A percentile compares a stretch with the other conserved stretches of the same genome.
Conservation (phyloP, 352 stramenopile species). For the Pythium dissotocum region DNA sequence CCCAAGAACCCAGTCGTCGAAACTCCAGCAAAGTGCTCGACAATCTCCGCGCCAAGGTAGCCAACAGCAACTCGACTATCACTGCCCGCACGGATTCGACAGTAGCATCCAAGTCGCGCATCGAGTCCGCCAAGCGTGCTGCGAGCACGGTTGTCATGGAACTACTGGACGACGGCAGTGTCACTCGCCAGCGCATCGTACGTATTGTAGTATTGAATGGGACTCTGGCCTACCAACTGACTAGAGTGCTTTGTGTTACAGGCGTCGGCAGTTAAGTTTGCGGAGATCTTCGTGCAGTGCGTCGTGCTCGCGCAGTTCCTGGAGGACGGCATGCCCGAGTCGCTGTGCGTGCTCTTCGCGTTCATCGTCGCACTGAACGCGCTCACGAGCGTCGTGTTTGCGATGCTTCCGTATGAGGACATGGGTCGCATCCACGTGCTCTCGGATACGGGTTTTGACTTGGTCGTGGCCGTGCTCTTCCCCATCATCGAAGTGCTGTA, state of each 20-base stretch:
- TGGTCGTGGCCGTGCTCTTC: slow-evolving; percentile 34
- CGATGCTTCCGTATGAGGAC: background rate
- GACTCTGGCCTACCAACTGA: no score
- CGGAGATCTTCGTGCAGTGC: slow-evolving; percentile 5
- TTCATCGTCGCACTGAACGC: slow-evolving; percentile 5
- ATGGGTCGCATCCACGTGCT: slow-evolving; percentile 7
- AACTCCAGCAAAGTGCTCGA: no score
- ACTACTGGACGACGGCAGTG: no score
- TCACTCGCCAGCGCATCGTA: no score
- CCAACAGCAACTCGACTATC: no score
- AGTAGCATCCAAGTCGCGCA: no score
- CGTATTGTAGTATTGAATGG: no score
- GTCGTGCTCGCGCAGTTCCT: slow-evolving; percentile 10
- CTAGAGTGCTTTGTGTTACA: background rate
- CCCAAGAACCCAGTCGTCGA: no score
- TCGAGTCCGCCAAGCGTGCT: no score
- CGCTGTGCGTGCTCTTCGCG: background rate
- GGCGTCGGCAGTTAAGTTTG: slow-evolving; percentile 6
- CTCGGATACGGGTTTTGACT: slow-evolving; percentile 30
- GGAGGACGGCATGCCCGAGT: slow-evolving; percentile 5
- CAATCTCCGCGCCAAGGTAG: no score
- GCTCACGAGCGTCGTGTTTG: background rate
- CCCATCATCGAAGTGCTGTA: slow-evolving; percentile 32
- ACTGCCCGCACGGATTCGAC: no score
- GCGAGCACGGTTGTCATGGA: no score